Conservation (phyloP, 2,329 filamentous ascomycete species). For the Penicillium sp. region DNA sequence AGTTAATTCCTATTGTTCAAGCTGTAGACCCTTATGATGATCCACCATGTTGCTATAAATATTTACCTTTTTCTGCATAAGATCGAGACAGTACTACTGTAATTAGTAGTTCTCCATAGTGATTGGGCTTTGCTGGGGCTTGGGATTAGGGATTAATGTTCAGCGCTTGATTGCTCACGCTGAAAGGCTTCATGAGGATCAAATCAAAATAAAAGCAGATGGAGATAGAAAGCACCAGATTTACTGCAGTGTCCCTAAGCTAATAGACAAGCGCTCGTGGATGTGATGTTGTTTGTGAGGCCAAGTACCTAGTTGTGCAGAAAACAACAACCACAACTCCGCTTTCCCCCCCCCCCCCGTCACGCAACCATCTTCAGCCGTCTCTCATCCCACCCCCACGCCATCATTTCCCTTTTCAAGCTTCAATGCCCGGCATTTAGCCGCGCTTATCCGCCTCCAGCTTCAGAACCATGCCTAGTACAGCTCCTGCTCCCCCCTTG, state of each 20-base stretch:
- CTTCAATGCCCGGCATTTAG: constrained; percentile 30
- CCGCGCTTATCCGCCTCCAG: constrained; percentile 24
- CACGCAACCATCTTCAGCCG: constrained; percentile 15
- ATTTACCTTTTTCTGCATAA: neutral
- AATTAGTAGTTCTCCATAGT: neutral
- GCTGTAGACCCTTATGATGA: neutral
- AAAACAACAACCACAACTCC: constrained; percentile 5
- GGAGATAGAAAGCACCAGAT: neutral
- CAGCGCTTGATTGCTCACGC: too few species aligned
- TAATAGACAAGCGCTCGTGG: neutral
- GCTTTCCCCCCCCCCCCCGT: constrained; percentile 17
- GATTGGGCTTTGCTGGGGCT: too few species aligned
- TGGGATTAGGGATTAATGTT: too few species aligned
- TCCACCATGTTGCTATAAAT: neutral
- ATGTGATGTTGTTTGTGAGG: neutral
- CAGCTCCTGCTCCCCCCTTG: constrained; percentile 14
- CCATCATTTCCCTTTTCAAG: constrained; percentile 10
- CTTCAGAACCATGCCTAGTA: constrained; percentile 40
- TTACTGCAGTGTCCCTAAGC: neutral
- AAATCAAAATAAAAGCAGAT: neutral
- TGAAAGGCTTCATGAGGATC: neutral
- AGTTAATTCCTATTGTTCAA: neutral
- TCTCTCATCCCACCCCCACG: neutral
- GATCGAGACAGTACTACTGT: neutral
- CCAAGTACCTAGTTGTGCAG: neutral